A percentile compares a stretch with the other conserved stretches of the same genome.
Evolutionary conservation across 2,329 filamentous ascomycete genomes (phyloP).

Genomic region (Colletotrichum lentis): DNA sequence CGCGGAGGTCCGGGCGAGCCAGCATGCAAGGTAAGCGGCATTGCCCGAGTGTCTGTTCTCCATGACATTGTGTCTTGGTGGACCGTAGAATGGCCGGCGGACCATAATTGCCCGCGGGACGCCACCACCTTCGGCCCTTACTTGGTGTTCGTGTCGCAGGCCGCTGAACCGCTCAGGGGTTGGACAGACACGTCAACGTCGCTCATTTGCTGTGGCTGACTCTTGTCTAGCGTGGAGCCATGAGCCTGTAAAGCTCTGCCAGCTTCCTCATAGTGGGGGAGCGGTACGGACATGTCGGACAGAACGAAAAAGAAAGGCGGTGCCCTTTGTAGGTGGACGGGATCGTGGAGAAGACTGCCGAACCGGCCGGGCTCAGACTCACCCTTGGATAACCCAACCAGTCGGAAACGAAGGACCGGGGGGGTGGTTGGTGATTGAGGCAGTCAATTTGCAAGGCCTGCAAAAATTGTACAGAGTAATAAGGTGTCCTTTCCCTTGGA

Average conservation of each 20-base stretch:
- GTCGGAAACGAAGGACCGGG: slow-evolving; percentile 4
- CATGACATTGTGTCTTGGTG: background rate
- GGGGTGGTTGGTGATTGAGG: background rate
- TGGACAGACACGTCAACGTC: slow-evolving; percentile 20
- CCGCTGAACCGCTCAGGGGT: slow-evolving; percentile 22
- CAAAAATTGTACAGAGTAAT: background rate
- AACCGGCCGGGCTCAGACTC: slow-evolving; percentile 22
- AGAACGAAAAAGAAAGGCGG: background rate
- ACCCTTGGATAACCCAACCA: slow-evolving; percentile 8
- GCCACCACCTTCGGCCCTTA: slow-evolving; percentile 7
- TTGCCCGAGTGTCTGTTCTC: background rate
- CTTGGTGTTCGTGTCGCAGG: slow-evolving; percentile 22
- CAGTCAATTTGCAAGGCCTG: background rate
- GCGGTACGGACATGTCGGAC: background rate
- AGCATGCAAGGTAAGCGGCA: slow-evolving; percentile 1
- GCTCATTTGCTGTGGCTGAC: slow-evolving; percentile 29
- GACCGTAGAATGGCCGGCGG: background rate
- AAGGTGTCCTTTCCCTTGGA: slow-evolving; percentile 4
- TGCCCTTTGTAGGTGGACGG: background rate
- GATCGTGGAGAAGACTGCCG: slow-evolving; percentile 3
- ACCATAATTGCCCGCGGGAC: slow-evolving; percentile 16
- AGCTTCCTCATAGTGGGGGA: slow-evolving; percentile 22
- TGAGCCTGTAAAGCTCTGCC: slow-evolving; percentile 24
- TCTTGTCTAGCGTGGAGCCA: slow-evolving; percentile 23
- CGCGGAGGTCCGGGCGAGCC: slow-evolving; percentile 33